Conservation (phyloP, 2,329 filamentous ascomycete species). For the Colletotrichum tofieldiae region DNA sequence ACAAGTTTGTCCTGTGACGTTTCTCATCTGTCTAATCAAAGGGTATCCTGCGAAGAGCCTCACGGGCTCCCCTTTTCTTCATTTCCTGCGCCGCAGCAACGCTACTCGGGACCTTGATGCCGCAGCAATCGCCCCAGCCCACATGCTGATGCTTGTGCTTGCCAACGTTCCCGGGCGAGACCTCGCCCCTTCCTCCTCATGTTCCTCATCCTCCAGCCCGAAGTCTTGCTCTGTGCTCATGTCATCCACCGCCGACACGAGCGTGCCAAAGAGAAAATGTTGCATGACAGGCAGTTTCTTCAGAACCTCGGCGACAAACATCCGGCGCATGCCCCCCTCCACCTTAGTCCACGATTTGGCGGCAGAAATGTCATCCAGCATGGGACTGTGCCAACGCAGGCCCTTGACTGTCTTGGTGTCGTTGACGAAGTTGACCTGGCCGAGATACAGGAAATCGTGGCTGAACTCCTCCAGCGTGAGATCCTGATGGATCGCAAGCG, state of each 20-base stretch:
- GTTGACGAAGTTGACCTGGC: constrained; percentile 95
- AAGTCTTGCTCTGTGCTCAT: constrained; percentile 80
- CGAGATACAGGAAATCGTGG: constrained; percentile 88
- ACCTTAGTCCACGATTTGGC: constrained; percentile 94
- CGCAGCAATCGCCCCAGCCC: constrained; percentile 96
- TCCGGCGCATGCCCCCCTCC: constrained; percentile 93
- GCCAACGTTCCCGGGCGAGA: constrained; percentile 70
- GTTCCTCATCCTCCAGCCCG: constrained; percentile 62
- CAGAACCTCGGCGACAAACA: constrained; percentile 95
- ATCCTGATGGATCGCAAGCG: constrained; percentile 87
- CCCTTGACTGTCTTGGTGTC: constrained; percentile 96
- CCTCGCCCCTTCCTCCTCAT: constrained; percentile 71
- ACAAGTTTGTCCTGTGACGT: not conserved
- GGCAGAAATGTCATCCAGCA: constrained; percentile 97
- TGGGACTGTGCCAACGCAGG: constrained; percentile 95
- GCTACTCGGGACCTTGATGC: constrained; percentile 96
- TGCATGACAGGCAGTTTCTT: constrained; percentile 98
- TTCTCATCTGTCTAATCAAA: constrained; percentile 74
- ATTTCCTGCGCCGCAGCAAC: constrained; percentile 92
- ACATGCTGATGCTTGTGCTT: constrained; percentile 80
- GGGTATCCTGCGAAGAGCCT: constrained; percentile 80
- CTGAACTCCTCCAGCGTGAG: constrained; percentile 90
- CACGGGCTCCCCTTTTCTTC: constrained; percentile 78
- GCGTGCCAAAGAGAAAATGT: constrained; percentile 93
- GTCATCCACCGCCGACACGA: constrained; percentile 84